Base-by-base conservation (phyloP, 2,329 filamentous ascomycete species). In the Penicillium capsulatum region DNA sequence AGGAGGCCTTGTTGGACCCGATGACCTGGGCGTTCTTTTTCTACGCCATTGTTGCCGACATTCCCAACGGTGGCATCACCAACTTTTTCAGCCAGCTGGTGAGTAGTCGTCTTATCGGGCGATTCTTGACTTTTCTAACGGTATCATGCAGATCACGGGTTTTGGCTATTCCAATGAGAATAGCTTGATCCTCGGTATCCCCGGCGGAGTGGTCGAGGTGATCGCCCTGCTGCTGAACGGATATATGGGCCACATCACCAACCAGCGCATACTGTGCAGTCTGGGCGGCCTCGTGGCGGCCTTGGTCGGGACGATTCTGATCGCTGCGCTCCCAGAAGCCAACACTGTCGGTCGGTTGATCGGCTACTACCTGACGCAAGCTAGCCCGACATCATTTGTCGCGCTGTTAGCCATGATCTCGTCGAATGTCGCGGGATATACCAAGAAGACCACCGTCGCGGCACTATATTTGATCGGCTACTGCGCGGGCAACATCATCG, bases 151-250 rank as follows among this genome's bases (percentile, higher is more conserved):
- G 55, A 80, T 81, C 51, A 71, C 71, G 2, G 72, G 72, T 2
- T 86, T 86, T 49, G 83, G 83, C 7, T 86, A 81, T 59, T 79
- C 77, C 0, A 61, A 70, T 2, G 69, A 81, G 44, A 64, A 85
- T 51, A 80, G 77, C 3, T 66, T 86, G 2, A 71, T 86, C 1
- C 77, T 83, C 45, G 81, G 80, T 29, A 77, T 75, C 0, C 82
- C 83, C 0, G 79, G 77, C 7, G 83, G 83, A 3, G 81, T 75
- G 0, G 72, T 85, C 22, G 79, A 85, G 63, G 68, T 84, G 15
- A 64, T 83, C 17, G 67, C 74, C 0, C 62, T 84, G 7, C 60
- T 84, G 10, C 52, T 69, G 3, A 77, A 71, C 42, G 77, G 74
- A 26, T 77, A 73, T 51, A 63, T 80, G 0, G 79, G 79, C 31